phyloP scores from a whole-genome alignment of 2,329 filamentous ascomycete genomes.

The Ascochyta pisi region DNA sequence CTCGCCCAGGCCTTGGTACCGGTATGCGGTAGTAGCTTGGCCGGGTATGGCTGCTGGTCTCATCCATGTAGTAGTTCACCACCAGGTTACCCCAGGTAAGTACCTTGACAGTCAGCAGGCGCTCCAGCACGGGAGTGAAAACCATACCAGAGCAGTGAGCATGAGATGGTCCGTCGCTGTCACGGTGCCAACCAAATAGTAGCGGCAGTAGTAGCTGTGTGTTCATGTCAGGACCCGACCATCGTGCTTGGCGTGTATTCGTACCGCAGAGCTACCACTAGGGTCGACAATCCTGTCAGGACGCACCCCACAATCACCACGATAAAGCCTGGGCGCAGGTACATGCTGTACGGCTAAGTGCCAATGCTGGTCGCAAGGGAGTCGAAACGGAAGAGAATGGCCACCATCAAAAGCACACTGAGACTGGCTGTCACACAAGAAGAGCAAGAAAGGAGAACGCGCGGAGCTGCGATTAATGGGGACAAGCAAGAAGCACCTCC shows the following conservation, averaged over 20 bases:
- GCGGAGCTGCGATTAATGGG: slow-evolving; percentile 1
- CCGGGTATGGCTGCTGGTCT: slow-evolving; percentile 33
- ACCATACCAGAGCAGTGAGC: slow-evolving; percentile 40
- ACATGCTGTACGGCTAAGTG: slow-evolving; percentile 27
- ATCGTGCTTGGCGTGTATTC: background rate
- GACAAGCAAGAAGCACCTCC: slow-evolving; percentile 12
- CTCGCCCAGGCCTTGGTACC: slow-evolving; percentile 17
- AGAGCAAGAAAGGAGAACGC: background rate
- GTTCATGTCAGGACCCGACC: background rate
- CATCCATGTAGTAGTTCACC: slow-evolving; percentile 46
- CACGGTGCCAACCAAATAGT: slow-evolving; percentile 40
- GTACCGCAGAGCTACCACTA: slow-evolving; percentile 28
- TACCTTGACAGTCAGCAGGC: slow-evolving; percentile 23
- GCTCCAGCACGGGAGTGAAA: background rate
- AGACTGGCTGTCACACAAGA: background rate
- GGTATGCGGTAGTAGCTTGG: slow-evolving; percentile 36
- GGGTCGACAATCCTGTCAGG: slow-evolving; percentile 46
- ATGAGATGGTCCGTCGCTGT: slow-evolving; percentile 46
- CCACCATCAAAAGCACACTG: background rate
- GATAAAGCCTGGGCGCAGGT: slow-evolving; percentile 40
- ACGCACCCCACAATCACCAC: slow-evolving; percentile 44
- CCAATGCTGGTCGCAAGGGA: background rate
- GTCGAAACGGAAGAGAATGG: background rate
- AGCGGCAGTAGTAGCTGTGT: slow-evolving; percentile 45
- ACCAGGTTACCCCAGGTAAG: slow-evolving; percentile 47